phyloP scores from a whole-genome alignment of 2,329 filamentous ascomycete species.

The Sarocladium oryzae region DNA sequence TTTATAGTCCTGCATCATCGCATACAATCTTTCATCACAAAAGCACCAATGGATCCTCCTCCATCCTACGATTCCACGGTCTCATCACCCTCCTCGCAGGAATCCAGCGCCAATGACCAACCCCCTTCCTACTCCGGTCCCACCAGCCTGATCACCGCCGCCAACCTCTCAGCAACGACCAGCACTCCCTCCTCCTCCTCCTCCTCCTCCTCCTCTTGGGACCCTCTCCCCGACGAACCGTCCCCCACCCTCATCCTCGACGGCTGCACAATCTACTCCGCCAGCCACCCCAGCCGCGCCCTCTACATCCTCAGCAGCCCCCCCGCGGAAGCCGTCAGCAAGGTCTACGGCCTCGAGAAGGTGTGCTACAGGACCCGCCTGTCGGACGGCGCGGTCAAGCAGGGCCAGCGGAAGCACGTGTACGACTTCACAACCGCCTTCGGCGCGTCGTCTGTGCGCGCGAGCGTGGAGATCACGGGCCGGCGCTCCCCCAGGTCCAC shows the following conservation, averaged over 20 bases:
- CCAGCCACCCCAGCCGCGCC: constrained; percentile 1
- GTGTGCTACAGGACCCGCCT: constrained; percentile 4
- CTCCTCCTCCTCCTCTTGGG: neutral
- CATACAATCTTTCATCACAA: too few species aligned
- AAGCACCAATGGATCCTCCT: constrained; percentile 6
- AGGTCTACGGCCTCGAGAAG: constrained; percentile 9
- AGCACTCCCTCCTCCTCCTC: neutral
- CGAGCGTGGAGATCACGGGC: neutral
- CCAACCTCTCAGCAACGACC: neutral
- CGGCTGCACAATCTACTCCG: constrained; percentile 8
- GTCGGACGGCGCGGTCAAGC: neutral
- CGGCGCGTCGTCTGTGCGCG: neutral
- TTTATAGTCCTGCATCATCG: too few species aligned
- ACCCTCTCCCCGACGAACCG: neutral
- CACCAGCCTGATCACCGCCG: neutral
- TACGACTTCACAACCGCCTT: constrained; percentile 1
- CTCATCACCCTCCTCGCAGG: neutral
- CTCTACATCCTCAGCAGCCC: constrained; percentile 10
- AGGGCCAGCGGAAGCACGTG: neutral
- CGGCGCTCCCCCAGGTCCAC: neutral
- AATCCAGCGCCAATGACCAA: neutral
- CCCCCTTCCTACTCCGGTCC: neutral
- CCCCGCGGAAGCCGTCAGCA: neutral
- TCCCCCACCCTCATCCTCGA: constrained; percentile 8
- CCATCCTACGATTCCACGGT: neutral